Evolutionary conservation across 192 early-diverging fungal genomes (phyloP).

Genomic region (Umbelopsis isabellina): DNA sequence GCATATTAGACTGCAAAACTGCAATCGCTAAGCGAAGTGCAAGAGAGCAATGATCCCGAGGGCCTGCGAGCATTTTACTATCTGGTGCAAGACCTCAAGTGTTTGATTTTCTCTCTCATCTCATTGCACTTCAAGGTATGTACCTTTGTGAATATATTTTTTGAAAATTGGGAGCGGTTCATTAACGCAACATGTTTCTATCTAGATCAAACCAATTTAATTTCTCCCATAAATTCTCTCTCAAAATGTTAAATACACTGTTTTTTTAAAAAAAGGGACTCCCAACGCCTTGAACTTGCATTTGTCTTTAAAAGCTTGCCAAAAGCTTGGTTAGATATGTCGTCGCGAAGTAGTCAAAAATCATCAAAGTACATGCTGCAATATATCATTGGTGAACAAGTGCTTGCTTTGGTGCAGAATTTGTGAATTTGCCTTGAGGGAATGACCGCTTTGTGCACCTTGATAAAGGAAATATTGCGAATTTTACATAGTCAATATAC

Average conservation of each 20-base stretch:
- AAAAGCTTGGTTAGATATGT: no score
- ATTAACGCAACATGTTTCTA: background rate
- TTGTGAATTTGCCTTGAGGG: no score
- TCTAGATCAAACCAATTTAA: conserved; percentile 42
- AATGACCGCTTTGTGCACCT: no score
- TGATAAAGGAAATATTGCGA: no score
- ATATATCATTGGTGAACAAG: no score
- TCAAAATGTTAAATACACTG: conserved; percentile 9
- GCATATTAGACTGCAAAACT: conserved; percentile 81
- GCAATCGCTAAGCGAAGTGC: conserved; percentile 89
- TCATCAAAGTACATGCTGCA: no score
- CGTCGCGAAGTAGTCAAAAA: no score
- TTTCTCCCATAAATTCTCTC: conserved; percentile 1
- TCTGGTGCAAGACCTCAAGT: conserved; percentile 97
- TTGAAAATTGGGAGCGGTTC: background rate
- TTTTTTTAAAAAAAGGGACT: conserved; percentile 13
- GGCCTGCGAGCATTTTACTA: conserved; percentile 95
- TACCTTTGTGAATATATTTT: background rate
- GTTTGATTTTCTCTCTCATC: conserved; percentile 93
- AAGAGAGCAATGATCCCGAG: conserved; percentile 89
- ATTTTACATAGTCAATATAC: no score
- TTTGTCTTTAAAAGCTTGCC: background rate
- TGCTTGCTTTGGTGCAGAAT: no score
- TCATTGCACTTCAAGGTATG: conserved; percentile 94
- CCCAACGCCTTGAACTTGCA: background rate